phyloP scores from a whole-genome alignment of 2,329 filamentous ascomycete species.

The Colletotrichum destructivum region DNA sequence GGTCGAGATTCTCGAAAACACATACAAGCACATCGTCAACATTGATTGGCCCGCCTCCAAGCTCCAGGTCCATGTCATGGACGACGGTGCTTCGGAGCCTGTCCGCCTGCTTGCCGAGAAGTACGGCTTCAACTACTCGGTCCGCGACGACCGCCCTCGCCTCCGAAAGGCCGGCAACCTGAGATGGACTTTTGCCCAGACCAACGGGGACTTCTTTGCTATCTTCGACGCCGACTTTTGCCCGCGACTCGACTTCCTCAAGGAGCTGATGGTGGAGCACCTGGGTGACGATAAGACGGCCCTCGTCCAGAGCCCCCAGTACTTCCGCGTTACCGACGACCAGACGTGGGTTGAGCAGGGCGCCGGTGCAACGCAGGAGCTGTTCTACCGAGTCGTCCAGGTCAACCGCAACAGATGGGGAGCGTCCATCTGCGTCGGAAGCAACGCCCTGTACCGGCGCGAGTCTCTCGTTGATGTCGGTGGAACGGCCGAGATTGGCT shows the following conservation, averaged over 20 bases:
- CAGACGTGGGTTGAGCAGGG: constrained; percentile 62
- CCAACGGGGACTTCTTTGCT: constrained; percentile 56
- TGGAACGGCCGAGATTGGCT: constrained; percentile 59
- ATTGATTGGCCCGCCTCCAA: constrained; percentile 55
- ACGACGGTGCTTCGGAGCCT: constrained; percentile 53
- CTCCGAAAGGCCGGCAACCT: constrained; percentile 61
- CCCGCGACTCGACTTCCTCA: constrained; percentile 57
- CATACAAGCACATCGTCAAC: constrained; percentile 51
- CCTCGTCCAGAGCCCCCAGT: constrained; percentile 59
- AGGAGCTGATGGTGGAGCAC: constrained; percentile 57
- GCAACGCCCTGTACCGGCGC: constrained; percentile 58
- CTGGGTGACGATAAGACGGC: constrained; percentile 55
- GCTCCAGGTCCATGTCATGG: constrained; percentile 57
- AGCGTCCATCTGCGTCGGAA: constrained; percentile 59
- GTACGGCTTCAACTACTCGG: constrained; percentile 57
- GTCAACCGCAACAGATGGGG: constrained; percentile 58
- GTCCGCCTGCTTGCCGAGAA: constrained; percentile 50
- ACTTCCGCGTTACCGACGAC: constrained; percentile 55
- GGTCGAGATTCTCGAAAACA: constrained; percentile 56
- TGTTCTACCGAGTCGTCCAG: constrained; percentile 61
- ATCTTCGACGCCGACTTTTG: constrained; percentile 62
- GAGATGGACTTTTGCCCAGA: constrained; percentile 57
- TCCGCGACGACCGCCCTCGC: constrained; percentile 57
- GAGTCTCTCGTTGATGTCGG: constrained; percentile 57
- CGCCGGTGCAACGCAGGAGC: constrained; percentile 58